phyloP scores from a whole-genome alignment of 2,329 filamentous ascomycete species.

The Fonsecaea pugnacius region DNA sequence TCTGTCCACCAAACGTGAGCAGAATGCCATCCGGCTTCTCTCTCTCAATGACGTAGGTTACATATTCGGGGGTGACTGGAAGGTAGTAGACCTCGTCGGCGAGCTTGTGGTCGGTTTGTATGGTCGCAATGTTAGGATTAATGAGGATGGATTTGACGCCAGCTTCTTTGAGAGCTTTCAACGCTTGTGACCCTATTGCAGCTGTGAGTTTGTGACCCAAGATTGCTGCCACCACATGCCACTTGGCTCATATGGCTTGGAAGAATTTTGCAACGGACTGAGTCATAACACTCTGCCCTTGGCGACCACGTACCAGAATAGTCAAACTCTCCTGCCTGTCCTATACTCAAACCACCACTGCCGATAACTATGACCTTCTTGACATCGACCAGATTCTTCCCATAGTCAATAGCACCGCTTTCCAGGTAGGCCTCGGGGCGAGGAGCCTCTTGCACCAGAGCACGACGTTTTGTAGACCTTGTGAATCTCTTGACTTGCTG shows the following conservation, averaged over 20 bases:
- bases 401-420: constrained; percentile 80
- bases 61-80: constrained; percentile 96
- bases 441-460: constrained; percentile 69
- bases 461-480: constrained; percentile 44
- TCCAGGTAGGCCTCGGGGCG: constrained; percentile 85
- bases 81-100: constrained; percentile 98
- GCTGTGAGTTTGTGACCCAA: constrained; percentile 9
- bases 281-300: constrained; percentile 2
- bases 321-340: constrained; percentile 97
- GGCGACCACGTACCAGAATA: constrained; percentile 77
- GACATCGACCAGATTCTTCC: constrained; percentile 78
- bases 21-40: constrained; percentile 97
- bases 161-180: constrained; percentile 96
- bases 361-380: constrained; percentile 98
- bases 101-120: constrained; percentile 94
- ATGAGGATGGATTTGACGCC: constrained; percentile 89
- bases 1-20: constrained; percentile 96
- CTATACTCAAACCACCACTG: constrained; percentile 92
- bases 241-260: neutral
- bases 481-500: constrained; percentile 52
- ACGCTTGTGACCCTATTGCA: constrained; percentile 79
- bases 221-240: neutral
- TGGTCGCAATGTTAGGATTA: constrained; percentile 98
- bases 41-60: constrained; percentile 94
- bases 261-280: neutral